These are phyloP conservation scores for Dimargaris cristalligena DNA, from an alignment of 192 early-diverging fungal genomes.

Conservation along the genomic window DNA sequence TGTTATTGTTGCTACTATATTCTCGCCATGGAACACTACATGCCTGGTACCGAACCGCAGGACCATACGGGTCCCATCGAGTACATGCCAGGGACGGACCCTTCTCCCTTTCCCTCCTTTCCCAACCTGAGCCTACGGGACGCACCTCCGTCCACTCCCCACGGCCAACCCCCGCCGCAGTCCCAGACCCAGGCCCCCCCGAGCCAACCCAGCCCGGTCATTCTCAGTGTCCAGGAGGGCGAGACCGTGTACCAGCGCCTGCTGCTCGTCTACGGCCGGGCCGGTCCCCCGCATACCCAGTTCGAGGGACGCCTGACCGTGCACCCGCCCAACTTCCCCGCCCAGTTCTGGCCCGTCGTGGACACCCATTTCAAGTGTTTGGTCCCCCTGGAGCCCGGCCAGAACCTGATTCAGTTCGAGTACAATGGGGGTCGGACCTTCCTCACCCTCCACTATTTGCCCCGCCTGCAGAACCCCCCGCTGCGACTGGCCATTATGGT, in stretches of 20 bases:
- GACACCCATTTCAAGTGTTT: slow-evolving; percentile 41
- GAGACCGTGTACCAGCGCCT: slow-evolving; percentile 31
- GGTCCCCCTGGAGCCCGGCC: slow-evolving; percentile 36
- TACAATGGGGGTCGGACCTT: slow-evolving; percentile 18
- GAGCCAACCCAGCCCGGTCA: neutral
- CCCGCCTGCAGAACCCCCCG: slow-evolving; percentile 35
- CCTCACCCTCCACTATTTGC: slow-evolving; percentile 30
- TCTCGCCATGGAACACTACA: neutral
- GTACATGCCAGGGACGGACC: neutral
- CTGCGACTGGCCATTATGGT: slow-evolving; percentile 36
- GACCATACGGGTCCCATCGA: neutral
- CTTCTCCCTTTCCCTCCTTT: neutral
- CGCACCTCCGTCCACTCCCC: too few relatives aligned
- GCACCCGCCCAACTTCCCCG: slow-evolving; percentile 22
- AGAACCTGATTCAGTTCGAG: slow-evolving; percentile 33
- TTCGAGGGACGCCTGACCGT: slow-evolving; percentile 10
- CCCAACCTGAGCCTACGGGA: neutral
- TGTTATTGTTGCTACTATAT: too few relatives aligned
- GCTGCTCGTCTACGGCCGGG: slow-evolving; percentile 25
- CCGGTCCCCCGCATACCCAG: slow-evolving; percentile 12
- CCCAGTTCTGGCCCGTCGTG: slow-evolving; percentile 29
- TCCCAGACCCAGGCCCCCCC: neutral
- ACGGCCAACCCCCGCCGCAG: too few relatives aligned
- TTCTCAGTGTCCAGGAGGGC: slow-evolving; percentile 19
- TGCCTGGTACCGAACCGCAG: neutral